A percentile compares a stretch with the other conserved stretches of the same genome.
phyloP scores from a whole-genome alignment of 176 grass and related monocot species.

The Tuctoria greenei region DNA sequence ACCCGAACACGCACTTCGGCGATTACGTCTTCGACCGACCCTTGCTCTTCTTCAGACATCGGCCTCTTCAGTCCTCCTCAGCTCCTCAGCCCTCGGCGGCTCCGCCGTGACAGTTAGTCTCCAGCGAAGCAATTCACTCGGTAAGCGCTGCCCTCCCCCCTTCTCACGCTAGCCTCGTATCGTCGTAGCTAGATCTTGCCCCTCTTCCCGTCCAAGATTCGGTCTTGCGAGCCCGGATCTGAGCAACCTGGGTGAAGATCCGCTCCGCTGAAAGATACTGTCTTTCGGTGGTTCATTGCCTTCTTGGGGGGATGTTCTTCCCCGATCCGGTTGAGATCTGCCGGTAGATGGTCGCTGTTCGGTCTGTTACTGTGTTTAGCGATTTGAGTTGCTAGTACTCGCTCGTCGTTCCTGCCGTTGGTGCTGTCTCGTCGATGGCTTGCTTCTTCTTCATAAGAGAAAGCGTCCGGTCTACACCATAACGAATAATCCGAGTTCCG shows the following conservation, averaged over 20 bases:
- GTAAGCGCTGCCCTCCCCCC: not conserved
- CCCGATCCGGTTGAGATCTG: not conserved
- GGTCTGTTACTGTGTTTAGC: too few relatives aligned
- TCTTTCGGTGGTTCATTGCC: not conserved
- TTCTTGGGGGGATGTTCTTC: not conserved
- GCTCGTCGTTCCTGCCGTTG: not conserved
- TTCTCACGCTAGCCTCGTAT: not conserved
- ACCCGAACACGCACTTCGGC: too few relatives aligned
- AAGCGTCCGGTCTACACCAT: not conserved
- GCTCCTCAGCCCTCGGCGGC: too few relatives aligned
- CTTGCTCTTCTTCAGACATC: too few relatives aligned
- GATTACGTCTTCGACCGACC: too few relatives aligned
- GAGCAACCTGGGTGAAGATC: conserved; percentile 4
- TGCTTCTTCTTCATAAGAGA: not conserved
- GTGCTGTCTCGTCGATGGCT: not conserved
- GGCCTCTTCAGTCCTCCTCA: too few relatives aligned
- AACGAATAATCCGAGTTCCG: too few relatives aligned
- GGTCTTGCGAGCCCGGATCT: conserved; percentile 21
- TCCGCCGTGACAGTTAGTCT: too few relatives aligned
- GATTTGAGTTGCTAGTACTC: too few relatives aligned
- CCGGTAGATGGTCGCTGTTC: too few relatives aligned
- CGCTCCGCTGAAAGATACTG: conserved; percentile 5
- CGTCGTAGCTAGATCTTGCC: conserved; percentile 28
- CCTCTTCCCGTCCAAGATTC: not conserved
- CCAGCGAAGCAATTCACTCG: not conserved